Percentiles rank a stretch among this genome's conserved stretches.
Conservation (phyloP, 2,329 filamentous ascomycete genomes). For the Pestalotiopsis sp. region DNA sequence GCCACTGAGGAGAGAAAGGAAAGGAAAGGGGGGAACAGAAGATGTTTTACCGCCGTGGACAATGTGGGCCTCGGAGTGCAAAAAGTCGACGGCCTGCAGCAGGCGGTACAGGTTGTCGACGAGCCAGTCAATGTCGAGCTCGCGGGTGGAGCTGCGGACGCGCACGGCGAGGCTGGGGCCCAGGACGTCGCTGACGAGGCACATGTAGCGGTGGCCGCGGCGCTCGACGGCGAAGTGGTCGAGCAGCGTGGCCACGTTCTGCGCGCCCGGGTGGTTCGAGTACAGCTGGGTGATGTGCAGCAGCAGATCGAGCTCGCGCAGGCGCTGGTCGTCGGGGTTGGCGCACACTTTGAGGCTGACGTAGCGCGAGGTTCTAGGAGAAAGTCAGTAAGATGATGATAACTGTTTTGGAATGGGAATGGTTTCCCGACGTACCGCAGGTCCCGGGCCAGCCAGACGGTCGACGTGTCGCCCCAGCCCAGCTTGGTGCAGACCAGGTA, state of each 20-base stretch:
- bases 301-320: constrained; percentile 19
- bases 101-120: constrained; percentile 24
- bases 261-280: constrained; percentile 17
- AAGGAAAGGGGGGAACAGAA: background rate
- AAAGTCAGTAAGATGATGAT: background rate
- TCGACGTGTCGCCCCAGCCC: constrained; percentile 11
- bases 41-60: constrained; percentile 19
- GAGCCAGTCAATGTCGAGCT: constrained; percentile 20
- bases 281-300: constrained; percentile 17
- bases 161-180: background rate
- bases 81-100: constrained; percentile 20
- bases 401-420: background rate
- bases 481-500: constrained; percentile 10
- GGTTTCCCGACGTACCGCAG: background rate
- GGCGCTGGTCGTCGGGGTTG: constrained; percentile 2
- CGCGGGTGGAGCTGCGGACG: constrained; percentile 1
- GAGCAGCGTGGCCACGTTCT: constrained; percentile 19
- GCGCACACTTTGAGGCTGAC: constrained; percentile 18
- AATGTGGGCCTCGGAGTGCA: constrained; percentile 18
- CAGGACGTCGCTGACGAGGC: background rate
- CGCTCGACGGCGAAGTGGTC: constrained; percentile 1
- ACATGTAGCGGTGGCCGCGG: background rate
- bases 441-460: background rate
- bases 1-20: background rate
- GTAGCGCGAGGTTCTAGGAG: background rate